Evolutionary conservation across 2,329 filamentous ascomycete species (phyloP).

Genomic region (Aspergillus amoenus): DNA sequence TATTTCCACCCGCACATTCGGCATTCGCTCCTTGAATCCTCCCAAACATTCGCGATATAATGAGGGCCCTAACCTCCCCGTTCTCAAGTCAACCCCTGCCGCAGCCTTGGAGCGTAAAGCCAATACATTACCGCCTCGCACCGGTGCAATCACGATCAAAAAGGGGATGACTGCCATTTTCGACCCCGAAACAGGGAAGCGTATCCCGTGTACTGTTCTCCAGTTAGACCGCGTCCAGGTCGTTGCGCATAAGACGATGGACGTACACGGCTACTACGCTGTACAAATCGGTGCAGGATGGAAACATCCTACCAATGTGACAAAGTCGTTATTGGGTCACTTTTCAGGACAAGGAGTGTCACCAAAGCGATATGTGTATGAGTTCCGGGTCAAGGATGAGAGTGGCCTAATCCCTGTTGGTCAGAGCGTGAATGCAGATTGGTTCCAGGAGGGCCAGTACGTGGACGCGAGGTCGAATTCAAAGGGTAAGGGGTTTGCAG

Average conservation of each 20-base stretch:
- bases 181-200: slow-evolving; percentile 70
- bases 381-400: slow-evolving; percentile 80
- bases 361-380: slow-evolving; percentile 78
- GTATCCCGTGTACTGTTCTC: slow-evolving; percentile 85
- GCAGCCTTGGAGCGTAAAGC: slow-evolving; percentile 62
- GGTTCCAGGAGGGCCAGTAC: slow-evolving; percentile 88
- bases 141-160: slow-evolving; percentile 83
- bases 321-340: slow-evolving; percentile 82
- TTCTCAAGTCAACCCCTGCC: slow-evolving; percentile 56
- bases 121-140: slow-evolving; percentile 63
- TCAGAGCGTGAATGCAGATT: slow-evolving; percentile 73
- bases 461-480: slow-evolving; percentile 79
- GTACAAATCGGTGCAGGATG: slow-evolving; percentile 83
- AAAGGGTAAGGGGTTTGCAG: slow-evolving; percentile 89
- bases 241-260: slow-evolving; percentile 77
- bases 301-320: slow-evolving; percentile 72
- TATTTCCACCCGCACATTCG: slow-evolving; percentile 40
- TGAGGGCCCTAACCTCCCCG: slow-evolving; percentile 48
- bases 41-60: slow-evolving; percentile 55
- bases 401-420: slow-evolving; percentile 75
- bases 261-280: slow-evolving; percentile 85
- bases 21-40: slow-evolving; percentile 60
- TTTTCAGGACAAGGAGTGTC: slow-evolving; percentile 78
- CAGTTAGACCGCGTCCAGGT: slow-evolving; percentile 93
- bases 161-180: slow-evolving; percentile 95